Evolutionary conservation across 2,329 filamentous ascomycete species (phyloP).

Genomic region (Sarocladium brachiariae): DNA sequence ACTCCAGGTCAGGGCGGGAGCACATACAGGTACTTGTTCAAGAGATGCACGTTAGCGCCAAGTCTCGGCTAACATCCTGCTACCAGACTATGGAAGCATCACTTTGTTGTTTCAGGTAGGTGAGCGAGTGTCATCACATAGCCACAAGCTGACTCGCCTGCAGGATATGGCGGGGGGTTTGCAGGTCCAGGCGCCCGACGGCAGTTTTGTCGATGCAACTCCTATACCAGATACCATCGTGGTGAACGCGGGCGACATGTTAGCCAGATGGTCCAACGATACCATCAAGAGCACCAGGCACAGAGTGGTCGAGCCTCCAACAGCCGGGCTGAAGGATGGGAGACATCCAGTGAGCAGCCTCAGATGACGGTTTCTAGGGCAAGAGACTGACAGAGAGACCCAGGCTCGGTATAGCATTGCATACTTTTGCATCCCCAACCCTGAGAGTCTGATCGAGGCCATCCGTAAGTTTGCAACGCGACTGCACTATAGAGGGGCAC

Average conservation of each 20-base stretch:
- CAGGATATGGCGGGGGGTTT: not conserved
- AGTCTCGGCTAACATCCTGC: not conserved
- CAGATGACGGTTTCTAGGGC: too few species aligned
- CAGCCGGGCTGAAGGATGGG: not conserved
- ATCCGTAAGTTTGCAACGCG: not conserved
- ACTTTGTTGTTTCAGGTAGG: not conserved
- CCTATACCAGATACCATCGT: not conserved
- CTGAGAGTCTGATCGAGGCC: not conserved
- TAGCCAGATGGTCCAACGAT: not conserved
- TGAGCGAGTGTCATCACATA: not conserved
- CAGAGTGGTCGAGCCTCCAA: not conserved
- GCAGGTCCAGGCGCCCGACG: not conserved
- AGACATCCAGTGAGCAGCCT: not conserved
- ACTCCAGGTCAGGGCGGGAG: not conserved
- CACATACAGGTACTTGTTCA: not conserved
- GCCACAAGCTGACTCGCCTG: not conserved
- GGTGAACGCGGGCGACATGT: not conserved
- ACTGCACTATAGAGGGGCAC: not conserved
- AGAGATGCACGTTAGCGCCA: not conserved
- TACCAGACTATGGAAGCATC: not conserved
- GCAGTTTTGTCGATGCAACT: not conserved
- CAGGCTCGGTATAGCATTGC: not conserved
- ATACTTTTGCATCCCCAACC: not conserved
- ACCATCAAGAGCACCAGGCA: not conserved
- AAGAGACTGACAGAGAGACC: not conserved